These are phyloP conservation scores for Lipomyces yamadae DNA, from an alignment of 805 yeast species.

Conservation along the genomic window DNA sequence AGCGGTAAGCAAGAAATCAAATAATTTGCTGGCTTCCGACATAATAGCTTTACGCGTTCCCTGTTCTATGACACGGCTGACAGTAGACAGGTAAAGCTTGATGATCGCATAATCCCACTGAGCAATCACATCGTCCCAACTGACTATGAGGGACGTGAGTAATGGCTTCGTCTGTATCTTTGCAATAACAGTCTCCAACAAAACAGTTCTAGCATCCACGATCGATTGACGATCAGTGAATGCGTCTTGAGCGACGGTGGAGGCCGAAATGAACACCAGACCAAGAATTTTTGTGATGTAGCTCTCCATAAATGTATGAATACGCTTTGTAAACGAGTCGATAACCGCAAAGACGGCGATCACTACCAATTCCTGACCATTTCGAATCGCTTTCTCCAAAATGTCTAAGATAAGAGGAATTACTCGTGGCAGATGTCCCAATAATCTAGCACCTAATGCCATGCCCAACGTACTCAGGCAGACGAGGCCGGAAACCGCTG, in stretches of 20 bases:
- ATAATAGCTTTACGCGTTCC: constrained; percentile 29
- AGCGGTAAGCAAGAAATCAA: constrained; percentile 26
- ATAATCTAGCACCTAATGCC: constrained; percentile 80
- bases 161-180: constrained; percentile 70
- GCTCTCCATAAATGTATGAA: constrained; percentile 82
- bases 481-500: constrained; percentile 73
- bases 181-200: constrained; percentile 62
- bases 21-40: constrained; percentile 27
- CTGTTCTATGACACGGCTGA: constrained; percentile 21
- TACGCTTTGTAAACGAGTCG: constrained; percentile 74
- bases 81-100: constrained; percentile 61
- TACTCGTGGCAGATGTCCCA: constrained; percentile 83
- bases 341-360: constrained; percentile 72
- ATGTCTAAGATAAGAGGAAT: constrained; percentile 73
- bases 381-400: constrained; percentile 53
- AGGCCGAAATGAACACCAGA: constrained; percentile 49
- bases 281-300: constrained; percentile 66
- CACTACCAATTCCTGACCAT: constrained; percentile 56
- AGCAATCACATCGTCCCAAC: constrained; percentile 58
- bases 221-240: constrained; percentile 22
- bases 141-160: constrained; percentile 61
- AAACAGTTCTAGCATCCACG: constrained; percentile 53
- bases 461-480: constrained; percentile 67
- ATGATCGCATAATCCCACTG: constrained; percentile 51
- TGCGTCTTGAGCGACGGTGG: constrained; percentile 5